These are phyloP conservation scores for Oryza glaberrima DNA, from an alignment of 176 grass and related monocot genomes.

Conservation along the genomic window DNA sequence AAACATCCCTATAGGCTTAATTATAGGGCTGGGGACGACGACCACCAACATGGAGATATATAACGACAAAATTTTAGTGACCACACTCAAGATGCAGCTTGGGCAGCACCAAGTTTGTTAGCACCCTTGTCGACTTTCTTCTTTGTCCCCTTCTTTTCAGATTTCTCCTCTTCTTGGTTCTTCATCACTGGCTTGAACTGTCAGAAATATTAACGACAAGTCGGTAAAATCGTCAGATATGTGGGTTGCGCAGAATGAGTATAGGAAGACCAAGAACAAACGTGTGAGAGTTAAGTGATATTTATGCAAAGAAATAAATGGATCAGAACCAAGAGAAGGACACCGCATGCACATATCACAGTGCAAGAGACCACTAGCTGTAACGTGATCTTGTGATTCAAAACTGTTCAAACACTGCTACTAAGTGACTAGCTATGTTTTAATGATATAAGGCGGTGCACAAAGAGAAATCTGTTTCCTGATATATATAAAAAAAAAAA, in stretches of 20 bases:
- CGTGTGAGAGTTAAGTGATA: background rate
- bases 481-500: background rate
- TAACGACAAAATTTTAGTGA: background rate
- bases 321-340: constrained; percentile 12
- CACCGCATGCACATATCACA: background rate
- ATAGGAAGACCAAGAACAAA: constrained; percentile 11
- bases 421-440: background rate
- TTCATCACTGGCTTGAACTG: constrained; percentile 93
- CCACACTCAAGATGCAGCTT: constrained; percentile 50
- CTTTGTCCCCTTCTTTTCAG: constrained; percentile 61
- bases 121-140: constrained; percentile 51
- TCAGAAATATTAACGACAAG: constrained; percentile 33
- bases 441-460: background rate
- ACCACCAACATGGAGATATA: constrained; percentile 13
- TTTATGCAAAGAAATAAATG: background rate
- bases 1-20: background rate
- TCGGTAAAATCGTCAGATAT: constrained; percentile 2
- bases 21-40: constrained; percentile 3
- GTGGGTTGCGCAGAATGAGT: background rate
- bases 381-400: constrained; percentile 21
- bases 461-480: constrained; percentile 5
- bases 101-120: constrained; percentile 65
- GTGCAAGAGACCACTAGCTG: constrained; percentile 24
- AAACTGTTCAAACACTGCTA: background rate
- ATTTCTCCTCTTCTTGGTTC: constrained; percentile 67